Evolutionary conservation across 257 asterid species (phyloP).

Genomic region (Knoxia roxburghii): DNA sequence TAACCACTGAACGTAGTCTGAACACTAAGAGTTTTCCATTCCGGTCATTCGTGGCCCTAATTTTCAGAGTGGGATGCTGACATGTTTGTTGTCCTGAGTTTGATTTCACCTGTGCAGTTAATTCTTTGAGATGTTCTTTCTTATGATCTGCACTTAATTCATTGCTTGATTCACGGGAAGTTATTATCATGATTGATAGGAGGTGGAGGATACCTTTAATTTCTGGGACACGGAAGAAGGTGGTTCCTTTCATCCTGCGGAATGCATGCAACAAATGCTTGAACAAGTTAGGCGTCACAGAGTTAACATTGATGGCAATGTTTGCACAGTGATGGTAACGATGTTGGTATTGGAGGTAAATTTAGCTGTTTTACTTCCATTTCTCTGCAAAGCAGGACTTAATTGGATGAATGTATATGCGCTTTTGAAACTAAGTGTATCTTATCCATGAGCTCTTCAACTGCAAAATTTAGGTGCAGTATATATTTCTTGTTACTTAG

Average conservation of each 20-base stretch:
- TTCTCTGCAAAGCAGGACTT: too few relatives aligned
- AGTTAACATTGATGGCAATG: conserved; percentile 80
- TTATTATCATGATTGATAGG: conserved; percentile 36
- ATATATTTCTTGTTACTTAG: background rate
- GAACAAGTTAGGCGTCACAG: conserved; percentile 86
- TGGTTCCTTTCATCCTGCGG: conserved; percentile 61
- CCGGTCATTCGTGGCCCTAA: background rate
- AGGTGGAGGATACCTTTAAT: conserved; percentile 58
- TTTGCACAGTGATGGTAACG: conserved; percentile 80
- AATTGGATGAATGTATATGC: too few relatives aligned
- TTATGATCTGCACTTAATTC: background rate
- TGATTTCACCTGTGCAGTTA: background rate
- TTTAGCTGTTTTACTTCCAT: conserved; percentile 6
- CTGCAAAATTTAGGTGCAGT: background rate
- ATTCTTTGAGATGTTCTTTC: background rate
- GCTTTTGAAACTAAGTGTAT: background rate
- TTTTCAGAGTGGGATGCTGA: background rate
- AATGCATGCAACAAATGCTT: conserved; percentile 87
- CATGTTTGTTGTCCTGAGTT: background rate
- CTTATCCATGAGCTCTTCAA: background rate
- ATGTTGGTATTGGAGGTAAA: conserved; percentile 79
- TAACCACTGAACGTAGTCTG: background rate
- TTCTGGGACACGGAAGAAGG: conserved; percentile 64
- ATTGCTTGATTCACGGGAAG: background rate
- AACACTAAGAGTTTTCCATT: background rate